Evolutionary conservation across 495 filamentous ascomycete species (phyloP).

Genomic region (Xanthoparmelia taractica): DNA sequence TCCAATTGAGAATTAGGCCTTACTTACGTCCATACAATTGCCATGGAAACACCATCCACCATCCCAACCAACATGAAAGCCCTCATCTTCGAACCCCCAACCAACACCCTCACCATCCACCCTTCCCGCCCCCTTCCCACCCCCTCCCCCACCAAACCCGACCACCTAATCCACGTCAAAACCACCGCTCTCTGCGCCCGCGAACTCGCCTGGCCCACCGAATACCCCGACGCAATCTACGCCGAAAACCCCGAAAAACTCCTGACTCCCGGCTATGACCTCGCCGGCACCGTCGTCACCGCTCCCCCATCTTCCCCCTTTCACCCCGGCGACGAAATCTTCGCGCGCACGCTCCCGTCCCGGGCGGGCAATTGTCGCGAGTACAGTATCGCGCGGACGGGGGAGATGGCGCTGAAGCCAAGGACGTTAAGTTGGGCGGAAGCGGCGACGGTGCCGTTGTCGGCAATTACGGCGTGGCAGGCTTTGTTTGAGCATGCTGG

Average conservation of each 20-base stretch:
- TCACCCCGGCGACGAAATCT: constrained; percentile 46
- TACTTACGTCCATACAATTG: not conserved
- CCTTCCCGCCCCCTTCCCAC: constrained; percentile 32
- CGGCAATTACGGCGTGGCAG: constrained; percentile 50
- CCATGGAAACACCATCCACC: not conserved
- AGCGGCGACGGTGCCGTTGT: constrained; percentile 46
- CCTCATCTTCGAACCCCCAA: constrained; percentile 24
- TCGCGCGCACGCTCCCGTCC: constrained; percentile 40
- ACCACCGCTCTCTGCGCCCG: constrained; percentile 50
- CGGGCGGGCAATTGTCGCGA: constrained; percentile 46
- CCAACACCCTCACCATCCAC: constrained; percentile 23
- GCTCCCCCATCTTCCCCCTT: constrained; percentile 44
- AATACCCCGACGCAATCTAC: constrained; percentile 37
- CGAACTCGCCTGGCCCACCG: constrained; percentile 43
- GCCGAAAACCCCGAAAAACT: constrained; percentile 30
- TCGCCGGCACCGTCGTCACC: constrained; percentile 47
- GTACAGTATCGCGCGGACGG: constrained; percentile 43
- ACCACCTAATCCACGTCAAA: constrained; percentile 54
- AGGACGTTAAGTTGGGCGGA: constrained; percentile 40
- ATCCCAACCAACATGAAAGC: constrained; percentile 15
- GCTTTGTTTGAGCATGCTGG: constrained; percentile 49
- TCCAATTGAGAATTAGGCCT: not conserved
- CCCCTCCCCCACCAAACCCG: constrained; percentile 29
- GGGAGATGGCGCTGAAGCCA: constrained; percentile 46
- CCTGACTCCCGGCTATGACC: constrained; percentile 50